Evolutionary conservation across 257 asterid species (phyloP).

Genomic region (Catharanthus roseus): DNA sequence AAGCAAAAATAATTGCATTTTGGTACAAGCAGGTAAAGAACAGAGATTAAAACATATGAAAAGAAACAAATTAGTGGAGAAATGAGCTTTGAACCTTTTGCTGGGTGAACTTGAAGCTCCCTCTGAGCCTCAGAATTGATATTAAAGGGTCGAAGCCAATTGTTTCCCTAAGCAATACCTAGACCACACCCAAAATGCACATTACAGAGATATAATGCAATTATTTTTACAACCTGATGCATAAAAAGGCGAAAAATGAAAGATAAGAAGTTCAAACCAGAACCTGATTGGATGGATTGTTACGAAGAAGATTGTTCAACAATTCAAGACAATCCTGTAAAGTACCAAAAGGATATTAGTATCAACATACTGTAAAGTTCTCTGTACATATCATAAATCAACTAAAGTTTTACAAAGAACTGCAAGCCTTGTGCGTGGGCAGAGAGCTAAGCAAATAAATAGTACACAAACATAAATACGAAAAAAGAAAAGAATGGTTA

Average conservation of each 20-base stretch:
- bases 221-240: neutral
- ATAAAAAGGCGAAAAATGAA: neutral
- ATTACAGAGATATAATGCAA: constrained; percentile 7
- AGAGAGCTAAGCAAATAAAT: neutral
- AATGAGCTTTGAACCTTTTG: constrained; percentile 66
- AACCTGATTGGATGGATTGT: constrained; percentile 91
- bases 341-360: constrained; percentile 21
- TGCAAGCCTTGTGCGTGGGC: neutral
- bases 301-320: constrained; percentile 81
- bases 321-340: constrained; percentile 88
- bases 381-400: neutral
- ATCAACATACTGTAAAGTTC: neutral
- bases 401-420: neutral
- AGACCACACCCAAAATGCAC: constrained; percentile 23
- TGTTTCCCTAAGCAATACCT: constrained; percentile 94
- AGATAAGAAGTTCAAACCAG: constrained; percentile 9
- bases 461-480: neutral
- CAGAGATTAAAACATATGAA: neutral
- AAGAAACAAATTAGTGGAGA: constrained; percentile 14
- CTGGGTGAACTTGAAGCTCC: constrained; percentile 87
- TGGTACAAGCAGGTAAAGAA: constrained; percentile 3
- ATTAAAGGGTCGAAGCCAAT: constrained; percentile 79
- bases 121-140: constrained; percentile 77
- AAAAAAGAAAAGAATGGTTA: neutral
- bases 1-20: constrained; percentile 8